These are phyloP conservation scores for Boletus rex-veris DNA, from an alignment of 768 basidiomycete genomes.

Conservation along the genomic window DNA sequence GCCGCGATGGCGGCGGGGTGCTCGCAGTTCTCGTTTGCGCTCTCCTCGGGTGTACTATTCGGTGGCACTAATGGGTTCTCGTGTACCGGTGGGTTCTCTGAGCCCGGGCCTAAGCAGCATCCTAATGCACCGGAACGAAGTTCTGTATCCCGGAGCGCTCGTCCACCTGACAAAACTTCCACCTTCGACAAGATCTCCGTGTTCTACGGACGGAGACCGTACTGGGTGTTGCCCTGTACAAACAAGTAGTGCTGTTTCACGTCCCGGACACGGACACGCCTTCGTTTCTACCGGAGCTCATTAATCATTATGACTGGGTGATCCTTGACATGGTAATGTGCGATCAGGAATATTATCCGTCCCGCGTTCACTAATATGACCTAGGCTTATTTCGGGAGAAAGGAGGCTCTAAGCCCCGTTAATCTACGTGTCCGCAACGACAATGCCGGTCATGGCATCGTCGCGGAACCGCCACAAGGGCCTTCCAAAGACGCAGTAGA, in stretches of 20 bases:
- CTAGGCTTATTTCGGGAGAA: conserved; percentile 7
- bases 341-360: conserved; percentile 2
- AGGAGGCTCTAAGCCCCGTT: conserved; percentile 14
- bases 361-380: conserved; percentile 4
- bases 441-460: conserved; percentile 20
- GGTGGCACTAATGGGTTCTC: conserved; percentile 13
- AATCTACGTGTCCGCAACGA: conserved; percentile 22
- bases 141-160: conserved; percentile 1
- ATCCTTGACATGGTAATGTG: not conserved
- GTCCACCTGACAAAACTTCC: conserved; percentile 1
- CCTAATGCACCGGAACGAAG: conserved; percentile 8
- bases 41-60: conserved; percentile 19
- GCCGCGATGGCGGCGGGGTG: conserved; percentile 27
- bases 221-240: not conserved
- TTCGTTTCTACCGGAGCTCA: conserved; percentile 7
- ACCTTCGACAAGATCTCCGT: conserved; percentile 9
- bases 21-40: conserved; percentile 16
- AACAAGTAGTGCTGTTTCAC: conserved; percentile 1
- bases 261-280: not conserved
- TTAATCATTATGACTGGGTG: not conserved
- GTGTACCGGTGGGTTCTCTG: conserved; percentile 5
- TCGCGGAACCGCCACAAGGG: conserved; percentile 28
- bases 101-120: conserved; percentile 3
- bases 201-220: conserved; percentile 7
- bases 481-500: conserved; percentile 25